phyloP scores from a whole-genome alignment of 2,329 filamentous ascomycete genomes.

The Zymoseptoria passerinii region DNA sequence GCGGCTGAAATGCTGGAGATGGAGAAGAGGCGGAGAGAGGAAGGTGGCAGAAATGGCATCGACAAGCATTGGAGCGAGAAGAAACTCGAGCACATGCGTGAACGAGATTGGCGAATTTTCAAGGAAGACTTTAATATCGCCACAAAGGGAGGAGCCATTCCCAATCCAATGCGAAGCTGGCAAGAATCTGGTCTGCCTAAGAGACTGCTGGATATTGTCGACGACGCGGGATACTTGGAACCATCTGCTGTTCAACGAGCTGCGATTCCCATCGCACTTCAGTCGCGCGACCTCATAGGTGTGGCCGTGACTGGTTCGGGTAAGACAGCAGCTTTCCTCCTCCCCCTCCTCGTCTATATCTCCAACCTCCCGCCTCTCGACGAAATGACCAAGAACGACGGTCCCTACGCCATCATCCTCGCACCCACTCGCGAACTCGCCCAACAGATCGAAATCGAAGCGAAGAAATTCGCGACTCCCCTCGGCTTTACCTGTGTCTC shows the following conservation, averaged over 20 bases:
- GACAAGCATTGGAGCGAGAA: constrained; percentile 97
- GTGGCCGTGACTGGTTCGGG: constrained; percentile 96
- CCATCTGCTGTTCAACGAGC: constrained; percentile 88
- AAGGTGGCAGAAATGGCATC: constrained; percentile 61
- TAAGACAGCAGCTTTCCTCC: constrained; percentile 91
- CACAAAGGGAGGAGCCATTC: constrained; percentile 84
- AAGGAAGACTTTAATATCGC: constrained; percentile 98
- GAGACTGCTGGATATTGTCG: constrained; percentile 70
- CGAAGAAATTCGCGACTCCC: constrained; percentile 81
- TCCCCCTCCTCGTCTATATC: constrained; percentile 91
- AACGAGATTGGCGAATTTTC: constrained; percentile 98
- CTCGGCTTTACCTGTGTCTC: constrained; percentile 92
- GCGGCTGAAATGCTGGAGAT: constrained; percentile 78
- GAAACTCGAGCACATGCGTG: constrained; percentile 83
- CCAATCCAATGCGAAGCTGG: constrained; percentile 96
- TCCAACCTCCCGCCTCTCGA: constrained; percentile 77
- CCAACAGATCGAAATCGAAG: constrained; percentile 93
- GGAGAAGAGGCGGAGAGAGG: constrained; percentile 68
- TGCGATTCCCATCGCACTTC: constrained; percentile 87
- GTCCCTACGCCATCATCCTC: constrained; percentile 93
- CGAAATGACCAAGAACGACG: constrained; percentile 82
- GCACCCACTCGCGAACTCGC: constrained; percentile 95
- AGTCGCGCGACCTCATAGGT: constrained; percentile 92
- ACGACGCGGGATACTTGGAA: constrained; percentile 80
- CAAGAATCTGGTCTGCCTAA: constrained; percentile 72